Conservation (phyloP, 2,329 filamentous ascomycete species). For the Clonostachys chloroleuca region DNA sequence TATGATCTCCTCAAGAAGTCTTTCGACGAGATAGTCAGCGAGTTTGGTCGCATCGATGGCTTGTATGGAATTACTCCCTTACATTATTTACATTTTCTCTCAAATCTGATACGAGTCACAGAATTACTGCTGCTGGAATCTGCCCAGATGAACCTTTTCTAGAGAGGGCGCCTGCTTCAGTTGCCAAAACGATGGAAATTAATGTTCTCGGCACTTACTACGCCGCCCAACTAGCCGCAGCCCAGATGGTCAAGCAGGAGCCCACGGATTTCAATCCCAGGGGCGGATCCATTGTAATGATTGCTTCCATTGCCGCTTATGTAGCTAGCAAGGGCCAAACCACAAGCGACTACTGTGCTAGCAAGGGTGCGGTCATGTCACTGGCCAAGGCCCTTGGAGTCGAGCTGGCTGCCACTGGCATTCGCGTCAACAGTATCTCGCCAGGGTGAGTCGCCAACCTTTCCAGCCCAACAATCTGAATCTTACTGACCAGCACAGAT, state of each 20-base stretch:
- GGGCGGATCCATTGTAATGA: slow-evolving; percentile 22
- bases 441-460: slow-evolving; percentile 17
- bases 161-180: slow-evolving; percentile 12
- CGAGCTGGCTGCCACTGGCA: slow-evolving; percentile 21
- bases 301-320: slow-evolving; percentile 23
- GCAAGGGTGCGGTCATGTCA: slow-evolving; percentile 38
- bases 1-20: background rate
- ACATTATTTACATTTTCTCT: background rate
- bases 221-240: slow-evolving; percentile 24
- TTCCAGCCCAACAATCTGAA: background rate
- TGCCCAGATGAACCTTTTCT: slow-evolving; percentile 18
- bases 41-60: background rate
- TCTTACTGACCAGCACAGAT: slow-evolving; percentile 8
- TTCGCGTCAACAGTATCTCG: slow-evolving; percentile 24
- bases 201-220: slow-evolving; percentile 25
- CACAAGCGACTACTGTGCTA: slow-evolving; percentile 34
- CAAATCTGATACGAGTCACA: background rate
- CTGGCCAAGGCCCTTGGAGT: slow-evolving; percentile 32
- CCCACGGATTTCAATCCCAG: slow-evolving; percentile 10
- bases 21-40: background rate
- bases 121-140: slow-evolving; percentile 18
- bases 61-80: background rate
- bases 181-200: slow-evolving; percentile 15
- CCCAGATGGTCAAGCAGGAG: slow-evolving; percentile 23
- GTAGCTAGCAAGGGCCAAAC: slow-evolving; percentile 19